Evolutionary conservation across 768 basidiomycete genomes (phyloP), one percentile per base, ranked within the genome.

Genomic region (Lanmaoa rubissima): DNA sequence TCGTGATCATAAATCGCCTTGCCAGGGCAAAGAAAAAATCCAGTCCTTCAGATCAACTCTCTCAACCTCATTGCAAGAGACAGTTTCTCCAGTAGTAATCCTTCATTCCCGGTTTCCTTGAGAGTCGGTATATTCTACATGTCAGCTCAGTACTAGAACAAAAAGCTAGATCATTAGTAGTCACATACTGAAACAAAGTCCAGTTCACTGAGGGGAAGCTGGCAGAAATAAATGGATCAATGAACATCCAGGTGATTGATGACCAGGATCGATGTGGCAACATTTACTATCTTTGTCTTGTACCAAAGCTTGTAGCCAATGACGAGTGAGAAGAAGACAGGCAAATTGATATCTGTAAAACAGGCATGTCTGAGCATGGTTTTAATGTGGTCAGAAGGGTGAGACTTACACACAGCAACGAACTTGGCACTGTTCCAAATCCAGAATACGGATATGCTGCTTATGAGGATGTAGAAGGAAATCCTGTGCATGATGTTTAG

Each of bases 151-250:
- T 13, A 39, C n/a, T 4, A 5, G 32, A 14, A 46, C 12, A 9
- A 26, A 12, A 32, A 40, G 35, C 1, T 11, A 2, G 17, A 19
- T 40, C 34, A 21, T 13, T 5, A 28, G 31, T 9, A 0, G 32
- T 52, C 5, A 69, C 81, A 51, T 55, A 84, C 85, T 36, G 87
- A 86, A 56, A 83, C 79, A 57, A 89, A 86, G 68, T 90, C 88
- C 81, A 88, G 86, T 61, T 90, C 82, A 19, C 41, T 46, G 21
- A 67, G 63, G 24, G 63, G 54, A 45, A 17, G 6, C 66, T 67
- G 28, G n/a, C 17, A 38, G 21, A 39, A 44, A 44, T 1, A 7
- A 31, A 14, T 8, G 10, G 11, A 54, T 51, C 28, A 54, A 55
- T 6, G 4, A 4, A 12, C 3, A n/a, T 34, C 13, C 13, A 34